Evolutionary conservation across 2,329 filamentous ascomycete genomes (phyloP), one percentile per base, ranked within the genome.

Genomic region (Fusarium veterinarium): DNA sequence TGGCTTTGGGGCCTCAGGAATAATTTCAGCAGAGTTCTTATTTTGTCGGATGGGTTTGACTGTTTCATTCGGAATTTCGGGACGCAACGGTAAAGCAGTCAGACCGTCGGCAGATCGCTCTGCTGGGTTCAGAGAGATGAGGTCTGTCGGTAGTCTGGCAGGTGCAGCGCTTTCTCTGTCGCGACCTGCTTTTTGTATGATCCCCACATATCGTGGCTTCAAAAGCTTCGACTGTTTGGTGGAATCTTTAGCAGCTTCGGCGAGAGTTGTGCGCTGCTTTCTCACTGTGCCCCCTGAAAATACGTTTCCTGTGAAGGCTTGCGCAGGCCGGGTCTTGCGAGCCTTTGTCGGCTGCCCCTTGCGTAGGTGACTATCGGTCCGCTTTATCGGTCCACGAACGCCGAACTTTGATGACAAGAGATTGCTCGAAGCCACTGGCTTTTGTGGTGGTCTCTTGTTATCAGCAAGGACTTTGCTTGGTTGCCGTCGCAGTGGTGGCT

Each of bases 111-210:
- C 23, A 35, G 42, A 55, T 23, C 61, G 72, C 13, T 71, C 70
- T n/a, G 64, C 63, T 46, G 78, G 78, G 8, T 79, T 77, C 17
- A 84, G 79, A 73, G 35, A 83, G 68, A 71, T 68, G 31, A 78
- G 67, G 10, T 57, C 53, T 8, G 64, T 64, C 8, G 80, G 80
- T 40, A 82, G 68, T 60, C 83, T 80, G 4, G 82, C 77, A 5
- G 84, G 81, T 5, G 78, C 82, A 28, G 72, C 59, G 35, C 89
- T 87, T 48, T 84, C 83, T 59, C 81, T 83, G 25, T 85, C 83
- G 33, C 85, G 84, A 10, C 79, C 81, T 44, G 78, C 77, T 37
- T 86, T 80, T 64, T 86, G 80, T 5, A 85, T 81, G 25, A 84
- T 78, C 38, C 86, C 83, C 31, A 77, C 74, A 13, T 80, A 69